These are phyloP conservation scores for Starmerella vitae DNA, from an alignment of 805 yeast species.

Conservation along the genomic window DNA sequence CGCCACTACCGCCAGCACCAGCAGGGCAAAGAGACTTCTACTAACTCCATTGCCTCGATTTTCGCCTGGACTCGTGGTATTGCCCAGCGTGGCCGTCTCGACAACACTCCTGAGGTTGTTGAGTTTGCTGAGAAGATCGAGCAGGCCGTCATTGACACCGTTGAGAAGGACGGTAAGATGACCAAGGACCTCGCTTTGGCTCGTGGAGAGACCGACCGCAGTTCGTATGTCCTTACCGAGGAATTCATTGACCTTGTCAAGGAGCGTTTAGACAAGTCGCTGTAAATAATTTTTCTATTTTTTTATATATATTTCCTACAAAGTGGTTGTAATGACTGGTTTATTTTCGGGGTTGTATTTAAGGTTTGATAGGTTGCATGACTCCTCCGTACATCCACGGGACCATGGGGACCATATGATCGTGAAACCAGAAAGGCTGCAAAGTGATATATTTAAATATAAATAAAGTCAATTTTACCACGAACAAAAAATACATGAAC, in stretches of 20 bases:
- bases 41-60: slow-evolving; percentile 93
- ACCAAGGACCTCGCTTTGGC: slow-evolving; percentile 92
- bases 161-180: slow-evolving; percentile 72
- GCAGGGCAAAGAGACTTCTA: slow-evolving; percentile 92
- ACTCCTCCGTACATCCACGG: too few species aligned
- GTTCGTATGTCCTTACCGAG: slow-evolving; percentile 75
- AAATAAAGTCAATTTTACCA: too few species aligned
- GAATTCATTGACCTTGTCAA: slow-evolving; percentile 81
- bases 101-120: slow-evolving; percentile 71
- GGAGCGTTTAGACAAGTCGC: slow-evolving; percentile 36
- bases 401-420: too few species aligned
- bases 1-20: slow-evolving; percentile 94
- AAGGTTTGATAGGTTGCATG: too few species aligned
- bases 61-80: slow-evolving; percentile 95
- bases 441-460: too few species aligned
- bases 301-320: too few species aligned
- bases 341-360: too few species aligned
- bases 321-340: too few species aligned
- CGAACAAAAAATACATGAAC: neutral
- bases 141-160: slow-evolving; percentile 76
- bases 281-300: neutral
- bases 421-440: too few species aligned
- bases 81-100: slow-evolving; percentile 82
- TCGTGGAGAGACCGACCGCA: slow-evolving; percentile 71
- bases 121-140: slow-evolving; percentile 69